phyloP scores from a whole-genome alignment of 2,329 filamentous ascomycete species.

The Cordyceps farinosa region DNA sequence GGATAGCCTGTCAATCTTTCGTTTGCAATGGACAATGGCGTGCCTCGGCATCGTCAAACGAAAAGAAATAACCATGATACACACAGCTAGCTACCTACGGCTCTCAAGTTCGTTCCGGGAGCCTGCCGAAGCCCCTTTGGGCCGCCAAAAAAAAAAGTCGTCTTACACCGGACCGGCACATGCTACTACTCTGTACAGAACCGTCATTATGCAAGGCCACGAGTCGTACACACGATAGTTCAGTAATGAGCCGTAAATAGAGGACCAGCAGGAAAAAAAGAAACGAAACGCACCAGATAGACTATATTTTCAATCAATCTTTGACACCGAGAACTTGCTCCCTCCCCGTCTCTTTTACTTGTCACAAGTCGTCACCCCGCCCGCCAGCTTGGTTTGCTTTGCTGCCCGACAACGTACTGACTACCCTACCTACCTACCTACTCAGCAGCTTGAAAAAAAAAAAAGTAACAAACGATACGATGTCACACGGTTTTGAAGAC shows the following conservation, averaged over 20 bases:
- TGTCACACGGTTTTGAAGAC: slow-evolving; percentile 1
- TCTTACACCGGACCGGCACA: background rate
- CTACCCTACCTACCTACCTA: no score
- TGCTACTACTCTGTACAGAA: background rate
- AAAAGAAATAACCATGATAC: background rate
- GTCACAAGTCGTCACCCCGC: background rate
- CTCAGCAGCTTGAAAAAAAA: background rate
- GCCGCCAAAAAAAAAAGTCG: background rate
- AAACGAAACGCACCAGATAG: no score
- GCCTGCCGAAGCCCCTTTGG: background rate
- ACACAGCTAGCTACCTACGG: no score
- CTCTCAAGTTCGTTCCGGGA: no score
- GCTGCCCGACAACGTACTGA: background rate
- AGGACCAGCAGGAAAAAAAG: no score
- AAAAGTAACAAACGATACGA: background rate
- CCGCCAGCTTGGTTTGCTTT: background rate
- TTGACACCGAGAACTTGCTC: background rate
- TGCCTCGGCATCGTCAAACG: background rate
- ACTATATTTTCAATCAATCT: background rate
- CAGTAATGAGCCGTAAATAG: no score
- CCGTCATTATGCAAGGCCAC: background rate
- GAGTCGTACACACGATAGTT: background rate
- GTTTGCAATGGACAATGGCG: background rate
- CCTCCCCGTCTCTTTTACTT: background rate
- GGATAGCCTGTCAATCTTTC: background rate